phyloP scores from a whole-genome alignment of 306 rosid genomes.

The Hylodesmum podocarpum region DNA sequence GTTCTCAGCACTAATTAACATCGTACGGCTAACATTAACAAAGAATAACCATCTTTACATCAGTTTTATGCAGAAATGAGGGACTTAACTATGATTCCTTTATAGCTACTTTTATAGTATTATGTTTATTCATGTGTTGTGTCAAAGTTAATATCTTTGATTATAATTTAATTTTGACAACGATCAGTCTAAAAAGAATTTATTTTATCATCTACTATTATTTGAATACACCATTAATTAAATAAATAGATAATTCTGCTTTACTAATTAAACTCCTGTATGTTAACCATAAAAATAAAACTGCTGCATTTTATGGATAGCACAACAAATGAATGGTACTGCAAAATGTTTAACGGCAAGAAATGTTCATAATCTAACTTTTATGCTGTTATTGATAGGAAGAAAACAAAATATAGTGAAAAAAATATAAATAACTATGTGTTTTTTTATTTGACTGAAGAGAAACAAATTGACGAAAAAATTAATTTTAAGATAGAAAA shows the following conservation, averaged over 20 bases:
- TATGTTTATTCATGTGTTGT: neutral
- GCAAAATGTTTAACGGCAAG: neutral
- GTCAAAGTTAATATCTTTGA: neutral
- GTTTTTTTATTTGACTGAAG: too few species aligned
- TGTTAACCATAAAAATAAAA: too few species aligned
- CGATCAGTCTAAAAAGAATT: neutral
- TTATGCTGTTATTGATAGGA: too few species aligned
- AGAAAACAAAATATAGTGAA: too few species aligned
- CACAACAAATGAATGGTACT: neutral
- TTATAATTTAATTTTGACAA: neutral
- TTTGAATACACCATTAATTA: neutral
- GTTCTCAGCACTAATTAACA: neutral
- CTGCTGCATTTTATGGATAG: neutral
- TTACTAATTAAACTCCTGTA: neutral
- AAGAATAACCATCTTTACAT: neutral
- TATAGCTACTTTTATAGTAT: too few species aligned
- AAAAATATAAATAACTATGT: too few species aligned
- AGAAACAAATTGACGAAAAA: too few species aligned
- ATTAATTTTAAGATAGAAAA: too few species aligned
- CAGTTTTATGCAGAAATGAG: too few species aligned
- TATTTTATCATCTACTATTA: neutral
- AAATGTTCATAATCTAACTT: neutral
- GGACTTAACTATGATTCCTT: neutral
- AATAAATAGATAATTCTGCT: neutral
- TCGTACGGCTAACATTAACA: neutral